Evolutionary conservation across 2,329 filamentous ascomycete genomes (phyloP).

Genomic region (Scedosporium aurantiacum): DNA sequence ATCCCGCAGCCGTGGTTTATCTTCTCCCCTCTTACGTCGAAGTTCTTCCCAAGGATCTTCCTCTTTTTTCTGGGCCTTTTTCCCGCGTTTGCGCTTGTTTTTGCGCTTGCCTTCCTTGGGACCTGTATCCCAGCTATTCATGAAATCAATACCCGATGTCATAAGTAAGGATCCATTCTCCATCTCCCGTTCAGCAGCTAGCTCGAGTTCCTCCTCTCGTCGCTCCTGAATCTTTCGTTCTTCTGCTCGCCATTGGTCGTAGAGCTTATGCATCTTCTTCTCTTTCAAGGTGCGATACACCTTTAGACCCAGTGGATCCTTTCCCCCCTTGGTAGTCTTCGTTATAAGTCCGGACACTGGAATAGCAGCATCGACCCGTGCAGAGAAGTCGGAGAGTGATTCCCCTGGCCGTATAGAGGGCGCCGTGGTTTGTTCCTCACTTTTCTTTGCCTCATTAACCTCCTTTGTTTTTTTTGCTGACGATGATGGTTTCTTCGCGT

Average conservation of each 20-base stretch:
- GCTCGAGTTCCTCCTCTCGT: conserved; percentile 54
- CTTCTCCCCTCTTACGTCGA: conserved; percentile 52
- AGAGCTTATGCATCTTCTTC: conserved; percentile 68
- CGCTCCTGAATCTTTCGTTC: conserved; percentile 52
- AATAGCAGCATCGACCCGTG: conserved; percentile 73
- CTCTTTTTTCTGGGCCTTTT: conserved; percentile 29
- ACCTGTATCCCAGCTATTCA: conserved; percentile 6
- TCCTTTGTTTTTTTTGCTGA: conserved; percentile 29
- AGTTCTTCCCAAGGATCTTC: conserved; percentile 68
- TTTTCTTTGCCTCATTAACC: conserved; percentile 51
- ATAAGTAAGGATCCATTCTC: conserved; percentile 27
- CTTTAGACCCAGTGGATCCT: conserved; percentile 54
- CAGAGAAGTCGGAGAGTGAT: conserved; percentile 66
- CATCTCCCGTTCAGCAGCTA: conserved; percentile 51
- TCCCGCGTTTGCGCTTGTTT: conserved; percentile 31
- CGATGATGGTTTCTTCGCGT: neutral
- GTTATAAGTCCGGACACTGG: conserved; percentile 62
- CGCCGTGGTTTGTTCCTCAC: conserved; percentile 22
- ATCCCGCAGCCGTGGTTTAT: conserved; percentile 39
- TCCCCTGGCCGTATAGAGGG: conserved; percentile 77
- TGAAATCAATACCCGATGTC: conserved; percentile 2
- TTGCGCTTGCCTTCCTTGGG: conserved; percentile 29
- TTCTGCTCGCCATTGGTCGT: conserved; percentile 64
- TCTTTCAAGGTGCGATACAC: conserved; percentile 71
- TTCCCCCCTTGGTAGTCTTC: conserved; percentile 49